Conservation (phyloP, 2,329 filamentous ascomycete species). For the Exophiala oligosperma region DNA sequence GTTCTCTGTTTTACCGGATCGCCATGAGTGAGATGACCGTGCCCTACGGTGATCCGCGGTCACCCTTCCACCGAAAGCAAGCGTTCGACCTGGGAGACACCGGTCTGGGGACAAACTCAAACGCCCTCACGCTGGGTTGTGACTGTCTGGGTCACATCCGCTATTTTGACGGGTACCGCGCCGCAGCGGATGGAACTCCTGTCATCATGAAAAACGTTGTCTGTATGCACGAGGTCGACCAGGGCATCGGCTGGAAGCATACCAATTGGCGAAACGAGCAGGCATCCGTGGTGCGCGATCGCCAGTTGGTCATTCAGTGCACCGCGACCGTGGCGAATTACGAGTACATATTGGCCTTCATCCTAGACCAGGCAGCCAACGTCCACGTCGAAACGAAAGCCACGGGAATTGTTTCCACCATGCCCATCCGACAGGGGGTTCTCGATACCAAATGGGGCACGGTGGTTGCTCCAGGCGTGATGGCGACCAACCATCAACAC, state of each 20-base stretch:
- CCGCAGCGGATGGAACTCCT: constrained; percentile 53
- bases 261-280: constrained; percentile 66
- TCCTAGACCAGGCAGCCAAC: constrained; percentile 63
- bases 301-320: constrained; percentile 66
- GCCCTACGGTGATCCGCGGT: constrained; percentile 65
- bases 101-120: constrained; percentile 65
- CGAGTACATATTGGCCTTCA: constrained; percentile 67
- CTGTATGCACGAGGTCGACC: constrained; percentile 69
- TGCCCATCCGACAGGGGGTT: constrained; percentile 59
- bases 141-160: constrained; percentile 69
- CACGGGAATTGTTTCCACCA: constrained; percentile 65
- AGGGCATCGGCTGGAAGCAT: constrained; percentile 70
- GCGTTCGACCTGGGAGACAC: constrained; percentile 73
- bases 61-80: constrained; percentile 67
- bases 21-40: constrained; percentile 70
- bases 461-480: constrained; percentile 62
- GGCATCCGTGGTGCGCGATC: constrained; percentile 61
- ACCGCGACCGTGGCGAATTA: constrained; percentile 71
- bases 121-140: constrained; percentile 67
- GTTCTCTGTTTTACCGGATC: constrained; percentile 66
- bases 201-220: constrained; percentile 60
- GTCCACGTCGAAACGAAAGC: constrained; percentile 63
- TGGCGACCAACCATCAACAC: constrained; percentile 71
- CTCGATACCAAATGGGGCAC: constrained; percentile 57
- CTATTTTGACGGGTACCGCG: constrained; percentile 61